phyloP scores from a whole-genome alignment of 768 basidiomycete genomes.

The Phylloporus arenicola region DNA sequence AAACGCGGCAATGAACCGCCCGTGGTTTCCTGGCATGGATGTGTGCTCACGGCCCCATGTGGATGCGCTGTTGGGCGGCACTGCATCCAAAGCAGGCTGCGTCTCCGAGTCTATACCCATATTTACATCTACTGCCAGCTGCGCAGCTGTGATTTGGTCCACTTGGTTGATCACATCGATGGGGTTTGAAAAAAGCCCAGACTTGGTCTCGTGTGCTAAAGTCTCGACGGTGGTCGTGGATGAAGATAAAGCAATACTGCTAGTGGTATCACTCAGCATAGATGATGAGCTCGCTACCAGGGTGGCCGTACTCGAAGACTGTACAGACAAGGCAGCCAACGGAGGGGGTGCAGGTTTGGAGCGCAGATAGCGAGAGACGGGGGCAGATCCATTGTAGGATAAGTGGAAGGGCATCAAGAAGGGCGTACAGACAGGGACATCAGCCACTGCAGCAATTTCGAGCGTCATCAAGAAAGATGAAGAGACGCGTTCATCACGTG shows the following conservation, averaged over 20 bases:
- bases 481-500: constrained; percentile 8
- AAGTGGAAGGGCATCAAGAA: constrained; percentile 85
- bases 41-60: neutral
- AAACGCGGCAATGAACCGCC: constrained; percentile 54
- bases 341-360: constrained; percentile 36
- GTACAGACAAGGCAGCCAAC: constrained; percentile 3
- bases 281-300: constrained; percentile 8
- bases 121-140: neutral
- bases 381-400: constrained; percentile 62
- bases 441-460: constrained; percentile 17
- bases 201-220: neutral
- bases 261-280: constrained; percentile 1
- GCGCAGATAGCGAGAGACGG: constrained; percentile 69
- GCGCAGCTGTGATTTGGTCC: neutral
- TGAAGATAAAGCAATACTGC: constrained; percentile 1
- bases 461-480: constrained; percentile 4
- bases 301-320: constrained; percentile 13
- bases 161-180: neutral
- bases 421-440: constrained; percentile 44
- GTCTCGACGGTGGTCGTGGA: constrained; percentile 6
- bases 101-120: constrained; percentile 9
- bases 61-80: neutral
- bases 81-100: constrained; percentile 4
- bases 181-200: neutral
- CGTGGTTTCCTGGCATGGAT: neutral